Conservation (phyloP, 352 stramenopile genomes). For the Phytophthora fragariaefolia region DNA sequence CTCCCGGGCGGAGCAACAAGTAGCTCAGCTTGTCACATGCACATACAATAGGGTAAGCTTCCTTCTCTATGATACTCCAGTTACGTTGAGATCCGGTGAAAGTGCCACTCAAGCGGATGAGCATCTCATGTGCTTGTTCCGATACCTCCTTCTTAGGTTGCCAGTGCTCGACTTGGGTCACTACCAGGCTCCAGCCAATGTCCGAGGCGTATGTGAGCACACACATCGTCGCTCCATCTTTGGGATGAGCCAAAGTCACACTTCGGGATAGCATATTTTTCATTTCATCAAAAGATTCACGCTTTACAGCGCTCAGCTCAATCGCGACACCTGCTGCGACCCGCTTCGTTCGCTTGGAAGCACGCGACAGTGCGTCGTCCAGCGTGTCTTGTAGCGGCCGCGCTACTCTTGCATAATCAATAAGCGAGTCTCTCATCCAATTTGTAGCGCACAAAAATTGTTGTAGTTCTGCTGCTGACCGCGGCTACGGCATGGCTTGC, state of each 20-base stretch:
- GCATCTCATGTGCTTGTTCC: neutral
- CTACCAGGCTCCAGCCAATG: constrained; percentile 1
- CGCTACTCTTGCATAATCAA: neutral
- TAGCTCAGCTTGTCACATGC: constrained; percentile 9
- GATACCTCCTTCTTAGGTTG: neutral
- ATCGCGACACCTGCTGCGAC: constrained; percentile 2
- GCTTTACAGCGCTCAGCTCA: neutral
- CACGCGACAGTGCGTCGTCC: neutral
- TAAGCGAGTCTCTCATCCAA: neutral
- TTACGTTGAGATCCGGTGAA: neutral
- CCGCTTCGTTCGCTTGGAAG: neutral
- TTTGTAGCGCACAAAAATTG: no score
- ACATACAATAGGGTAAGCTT: neutral
- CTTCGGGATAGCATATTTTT: neutral
- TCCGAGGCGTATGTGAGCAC: neutral
- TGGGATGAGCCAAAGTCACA: neutral
- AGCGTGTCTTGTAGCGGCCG: neutral
- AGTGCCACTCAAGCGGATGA: constrained; percentile 4
- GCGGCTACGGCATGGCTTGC: no score
- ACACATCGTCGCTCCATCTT: neutral
- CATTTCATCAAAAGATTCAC: neutral
- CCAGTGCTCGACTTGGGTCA: constrained; percentile 3
- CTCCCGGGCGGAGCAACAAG: neutral
- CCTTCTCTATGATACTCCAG: constrained; percentile 5
- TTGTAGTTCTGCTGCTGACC: no score